Conservation (phyloP, 805 yeast species). For the Myxozyma neotropica region DNA sequence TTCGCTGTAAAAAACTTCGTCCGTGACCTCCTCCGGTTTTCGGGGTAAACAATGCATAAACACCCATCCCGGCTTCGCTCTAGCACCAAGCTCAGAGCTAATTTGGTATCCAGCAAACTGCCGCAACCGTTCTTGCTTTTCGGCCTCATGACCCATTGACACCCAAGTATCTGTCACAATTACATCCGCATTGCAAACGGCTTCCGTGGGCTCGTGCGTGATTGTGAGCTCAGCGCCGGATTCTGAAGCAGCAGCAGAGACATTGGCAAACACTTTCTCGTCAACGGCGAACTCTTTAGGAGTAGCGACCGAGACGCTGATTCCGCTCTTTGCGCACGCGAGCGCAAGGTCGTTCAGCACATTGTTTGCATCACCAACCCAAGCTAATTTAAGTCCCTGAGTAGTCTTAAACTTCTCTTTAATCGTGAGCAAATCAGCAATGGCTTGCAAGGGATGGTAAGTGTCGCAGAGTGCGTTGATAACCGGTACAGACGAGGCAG, state of each 20-base stretch:
- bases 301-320: constrained; percentile 79
- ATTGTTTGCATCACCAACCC: constrained; percentile 98
- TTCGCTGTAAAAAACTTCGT: constrained; percentile 85
- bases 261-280: constrained; percentile 54
- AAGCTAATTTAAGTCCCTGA: constrained; percentile 70
- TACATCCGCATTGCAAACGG: constrained; percentile 73
- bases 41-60: constrained; percentile 99
- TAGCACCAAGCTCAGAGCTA: constrained; percentile 57
- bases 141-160: constrained; percentile 96
- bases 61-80: constrained; percentile 68
- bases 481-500: constrained; percentile 84
- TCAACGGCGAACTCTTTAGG: constrained; percentile 75
- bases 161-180: constrained; percentile 96
- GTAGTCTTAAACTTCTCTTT: constrained; percentile 62
- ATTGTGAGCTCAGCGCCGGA: constrained; percentile 49
- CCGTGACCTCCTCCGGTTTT: constrained; percentile 90
- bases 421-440: constrained; percentile 85
- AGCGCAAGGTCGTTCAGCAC: constrained; percentile 91
- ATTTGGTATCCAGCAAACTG: constrained; percentile 90
- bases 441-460: constrained; percentile 94
- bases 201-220: constrained; percentile 72
- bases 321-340: constrained; percentile 83
- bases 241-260: constrained; percentile 42
- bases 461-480: constrained; percentile 91
- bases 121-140: constrained; percentile 66